These are phyloP conservation scores for Ceratobasidium sp. DNA, from an alignment of 1,284 basidiomycete species.

Conservation along the genomic window DNA sequence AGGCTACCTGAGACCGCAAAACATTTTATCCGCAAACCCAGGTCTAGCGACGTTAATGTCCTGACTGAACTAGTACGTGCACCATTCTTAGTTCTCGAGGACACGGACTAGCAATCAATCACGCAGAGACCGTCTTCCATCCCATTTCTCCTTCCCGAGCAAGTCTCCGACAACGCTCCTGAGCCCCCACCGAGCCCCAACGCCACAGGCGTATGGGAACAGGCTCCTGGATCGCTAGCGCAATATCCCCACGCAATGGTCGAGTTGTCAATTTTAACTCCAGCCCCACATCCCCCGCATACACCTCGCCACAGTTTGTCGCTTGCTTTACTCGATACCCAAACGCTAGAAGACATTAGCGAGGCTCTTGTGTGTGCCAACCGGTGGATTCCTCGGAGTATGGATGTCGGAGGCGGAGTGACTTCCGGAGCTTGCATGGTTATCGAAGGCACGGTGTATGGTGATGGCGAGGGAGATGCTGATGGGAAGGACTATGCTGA, in stretches of 20 bases:
- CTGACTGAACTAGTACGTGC: conserved; percentile 27
- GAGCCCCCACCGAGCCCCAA: background rate
- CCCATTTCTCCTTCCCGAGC: conserved; percentile 33
- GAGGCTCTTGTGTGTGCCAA: conserved; percentile 35
- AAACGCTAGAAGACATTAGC: conserved; percentile 40
- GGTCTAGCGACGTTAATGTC: conserved; percentile 40
- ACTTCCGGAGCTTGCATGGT: conserved; percentile 38
- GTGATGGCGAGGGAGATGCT: conserved; percentile 41
- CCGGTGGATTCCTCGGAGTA: conserved; percentile 43
- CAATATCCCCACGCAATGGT: conserved; percentile 32
- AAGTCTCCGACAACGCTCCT: conserved; percentile 3
- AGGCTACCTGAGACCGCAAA: conserved; percentile 27
- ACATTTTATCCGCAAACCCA: conserved; percentile 37
- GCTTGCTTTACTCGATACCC: conserved; percentile 36
- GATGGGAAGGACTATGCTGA: conserved; percentile 42
- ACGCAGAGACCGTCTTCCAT: conserved; percentile 28
- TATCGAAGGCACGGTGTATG: conserved; percentile 38
- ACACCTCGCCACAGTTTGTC: conserved; percentile 39
- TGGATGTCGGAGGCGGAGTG: conserved; percentile 12
- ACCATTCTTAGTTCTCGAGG: background rate
- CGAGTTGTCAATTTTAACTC: conserved; percentile 40
- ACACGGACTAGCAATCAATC: background rate
- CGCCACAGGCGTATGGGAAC: conserved; percentile 20
- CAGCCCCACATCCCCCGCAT: conserved; percentile 40
- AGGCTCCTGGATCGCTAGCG: background rate